Base-by-base conservation (phyloP, 2,329 filamentous ascomycete genomes). In the Coniochaeta ligniaria region DNA sequence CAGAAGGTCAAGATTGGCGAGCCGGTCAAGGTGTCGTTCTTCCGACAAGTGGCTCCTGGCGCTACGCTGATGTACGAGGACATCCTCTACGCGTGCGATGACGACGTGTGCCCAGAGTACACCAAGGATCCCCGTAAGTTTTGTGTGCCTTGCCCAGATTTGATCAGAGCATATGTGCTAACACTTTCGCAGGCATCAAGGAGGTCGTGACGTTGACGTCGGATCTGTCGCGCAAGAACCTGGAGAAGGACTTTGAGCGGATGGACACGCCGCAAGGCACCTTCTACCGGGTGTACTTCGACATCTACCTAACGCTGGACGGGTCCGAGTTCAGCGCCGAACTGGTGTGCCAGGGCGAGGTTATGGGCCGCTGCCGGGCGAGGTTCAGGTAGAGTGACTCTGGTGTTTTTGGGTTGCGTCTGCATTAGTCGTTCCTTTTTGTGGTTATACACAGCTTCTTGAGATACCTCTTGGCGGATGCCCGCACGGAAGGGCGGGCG, bases 1-100 rank as follows among this genome's bases (percentile, higher is more conserved):
- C 95, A 99, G 75, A 90, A 96, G 75, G 93, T 99, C 77, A 98
- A 98, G 87, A 98, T 96, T 74, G 95, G 95, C 69, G 95, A 99
- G 78, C 94, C 95, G 1, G 94, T 98, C 78, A 98, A 98, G 82
- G 95, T 98, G 52, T 96, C 91, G 11, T 98, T 98, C 78, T 98
- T 99, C 87, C 84, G 95, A 75, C 95, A 98, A 75, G 95, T 99
- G 60, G 95, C 95, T 6, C 95, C 95, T 0, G 95, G 95, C 57
- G 95, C 95, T 36, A 98, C 94, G 1, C 86, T 99, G 68, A 98
- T 99, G 95, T 99, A 99, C 74, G 95, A 99, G 80, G 95, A 99
- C 78, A 94, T 98, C 59, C 77, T 98, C 61, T 98, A 97, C 74
- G 95, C 94, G 58, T 99, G 95, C 71, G 95, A 99, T 72, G 95